Base-by-base conservation (phyloP, 148 eudicot species). In the Limonium bicolor region DNA sequence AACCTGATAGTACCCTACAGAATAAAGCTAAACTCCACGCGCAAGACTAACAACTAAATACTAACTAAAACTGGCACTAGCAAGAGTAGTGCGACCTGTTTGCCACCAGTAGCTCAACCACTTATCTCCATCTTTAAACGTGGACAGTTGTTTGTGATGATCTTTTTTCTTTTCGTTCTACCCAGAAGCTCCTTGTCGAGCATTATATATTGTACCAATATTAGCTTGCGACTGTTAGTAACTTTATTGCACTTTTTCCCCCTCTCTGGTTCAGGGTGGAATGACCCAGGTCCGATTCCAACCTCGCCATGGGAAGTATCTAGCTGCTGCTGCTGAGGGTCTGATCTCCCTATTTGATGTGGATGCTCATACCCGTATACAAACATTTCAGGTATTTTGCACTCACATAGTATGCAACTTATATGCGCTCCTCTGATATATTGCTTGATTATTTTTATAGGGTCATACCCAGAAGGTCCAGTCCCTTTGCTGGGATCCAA, bases 401-500 rank as follows among this genome's bases (percentile, higher is more conserved):
- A 22, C 18, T 3, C 15, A 13, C 16, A 20, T 14, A 20, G 4
- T 36, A 27, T 14, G 8, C 24, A 38, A 2, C 31, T 10, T 20
- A 6, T 51, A 13, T 5, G 18, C 12, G 23, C 30, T n/a, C n/a
- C 12, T 29, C 33, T 7, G 12, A 29, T 7, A 7, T 29, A 3
- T 29, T 19, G 28, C 13, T 15, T 28, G 32, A 4, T 2, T 46
- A 29, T n/a, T 25, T 3, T 35, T 65, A 28, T 50, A 80, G 84
- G 80, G 84, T 4, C 80, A 80, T 53, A 26, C 64, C 5, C 52
- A 56, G 36, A 58, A 66, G 6, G 48, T 73, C 11, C 60, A 54
- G 30, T 73, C 77, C 5, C 36, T 63, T 40, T 70, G 78, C 48
- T 80, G 92, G 92, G 71, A 64, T 61, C 51, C 67, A 20, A 49